phyloP scores from a whole-genome alignment of 768 basidiomycete genomes.

The Mycena filopes region DNA sequence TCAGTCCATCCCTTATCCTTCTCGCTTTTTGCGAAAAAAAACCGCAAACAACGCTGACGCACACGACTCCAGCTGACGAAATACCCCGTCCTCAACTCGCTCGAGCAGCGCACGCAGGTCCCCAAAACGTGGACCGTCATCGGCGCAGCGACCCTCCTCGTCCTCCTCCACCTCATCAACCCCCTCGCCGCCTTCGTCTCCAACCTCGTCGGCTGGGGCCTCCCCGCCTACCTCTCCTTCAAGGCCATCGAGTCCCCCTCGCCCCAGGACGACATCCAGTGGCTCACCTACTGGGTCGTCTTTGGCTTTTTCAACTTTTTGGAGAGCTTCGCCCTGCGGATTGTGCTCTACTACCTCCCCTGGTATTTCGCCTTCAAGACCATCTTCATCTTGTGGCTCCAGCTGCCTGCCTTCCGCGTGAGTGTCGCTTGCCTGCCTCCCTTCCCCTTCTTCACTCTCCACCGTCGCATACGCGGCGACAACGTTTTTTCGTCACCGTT shows the following conservation, averaged over 20 bases:
- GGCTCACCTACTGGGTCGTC: slow-evolving; percentile 98
- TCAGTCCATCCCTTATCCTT: slow-evolving; percentile 44
- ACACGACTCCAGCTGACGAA: slow-evolving; percentile 69
- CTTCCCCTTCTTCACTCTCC: background rate
- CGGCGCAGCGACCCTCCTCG: slow-evolving; percentile 72
- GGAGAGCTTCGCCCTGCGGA: slow-evolving; percentile 84
- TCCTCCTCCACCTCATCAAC: slow-evolving; percentile 86
- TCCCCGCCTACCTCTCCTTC: slow-evolving; percentile 96
- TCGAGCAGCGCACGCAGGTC: slow-evolving; percentile 92
- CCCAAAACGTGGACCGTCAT: slow-evolving; percentile 93
- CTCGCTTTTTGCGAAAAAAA: background rate
- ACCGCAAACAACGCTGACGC: slow-evolving; percentile 3
- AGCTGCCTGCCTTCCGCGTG: slow-evolving; percentile 86
- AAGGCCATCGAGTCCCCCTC: slow-evolving; percentile 92
- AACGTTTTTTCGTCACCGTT: background rate
- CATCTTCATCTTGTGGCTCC: slow-evolving; percentile 90
- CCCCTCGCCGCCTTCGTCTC: slow-evolving; percentile 92
- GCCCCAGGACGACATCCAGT: slow-evolving; percentile 88
- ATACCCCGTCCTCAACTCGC: slow-evolving; percentile 84
- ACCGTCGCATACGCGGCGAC: too few relatives aligned
- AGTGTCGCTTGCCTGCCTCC: slow-evolving; percentile 43
- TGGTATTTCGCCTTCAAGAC: slow-evolving; percentile 98
- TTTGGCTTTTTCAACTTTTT: slow-evolving; percentile 95
- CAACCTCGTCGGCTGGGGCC: slow-evolving; percentile 93
- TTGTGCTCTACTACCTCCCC: slow-evolving; percentile 91